Conservation (phyloP, 2,329 filamentous ascomycete species). For the Clarireedia monteithiana region DNA sequence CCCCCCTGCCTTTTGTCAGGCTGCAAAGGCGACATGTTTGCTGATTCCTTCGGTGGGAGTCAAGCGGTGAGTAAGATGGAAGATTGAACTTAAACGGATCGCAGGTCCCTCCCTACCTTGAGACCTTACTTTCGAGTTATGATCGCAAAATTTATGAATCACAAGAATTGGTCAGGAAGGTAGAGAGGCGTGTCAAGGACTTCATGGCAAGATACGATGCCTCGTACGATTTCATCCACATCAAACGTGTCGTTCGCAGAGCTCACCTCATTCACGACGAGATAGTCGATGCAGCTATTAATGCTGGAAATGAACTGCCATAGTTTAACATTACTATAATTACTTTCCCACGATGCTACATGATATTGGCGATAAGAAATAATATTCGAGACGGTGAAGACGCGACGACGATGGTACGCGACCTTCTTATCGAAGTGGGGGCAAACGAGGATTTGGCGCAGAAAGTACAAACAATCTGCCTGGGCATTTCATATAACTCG, state of each 20-base stretch:
- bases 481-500: constrained; percentile 68
- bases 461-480: constrained; percentile 64
- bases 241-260: constrained; percentile 67
- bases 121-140: no score
- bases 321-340: constrained; percentile 48
- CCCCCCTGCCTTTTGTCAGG: no score
- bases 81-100: not conserved
- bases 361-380: constrained; percentile 80
- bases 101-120: not conserved
- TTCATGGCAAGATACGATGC: constrained; percentile 73
- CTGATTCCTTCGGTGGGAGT: not conserved
- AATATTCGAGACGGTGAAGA: constrained; percentile 50
- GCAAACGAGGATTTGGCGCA: constrained; percentile 50
- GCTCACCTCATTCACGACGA: constrained; percentile 37
- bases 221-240: constrained; percentile 81
- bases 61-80: not conserved
- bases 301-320: constrained; percentile 33
- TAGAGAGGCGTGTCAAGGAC: constrained; percentile 53
- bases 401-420: constrained; percentile 44
- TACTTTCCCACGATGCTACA: constrained; percentile 69
- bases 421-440: constrained; percentile 48
- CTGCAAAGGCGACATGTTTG: not conserved
- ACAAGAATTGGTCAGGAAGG: constrained; percentile 38
- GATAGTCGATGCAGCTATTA: constrained; percentile 22
- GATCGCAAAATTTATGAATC: not conserved